Evolutionary conservation across 176 grass and related monocot species (phyloP).

Genomic region (Carex parvula): DNA sequence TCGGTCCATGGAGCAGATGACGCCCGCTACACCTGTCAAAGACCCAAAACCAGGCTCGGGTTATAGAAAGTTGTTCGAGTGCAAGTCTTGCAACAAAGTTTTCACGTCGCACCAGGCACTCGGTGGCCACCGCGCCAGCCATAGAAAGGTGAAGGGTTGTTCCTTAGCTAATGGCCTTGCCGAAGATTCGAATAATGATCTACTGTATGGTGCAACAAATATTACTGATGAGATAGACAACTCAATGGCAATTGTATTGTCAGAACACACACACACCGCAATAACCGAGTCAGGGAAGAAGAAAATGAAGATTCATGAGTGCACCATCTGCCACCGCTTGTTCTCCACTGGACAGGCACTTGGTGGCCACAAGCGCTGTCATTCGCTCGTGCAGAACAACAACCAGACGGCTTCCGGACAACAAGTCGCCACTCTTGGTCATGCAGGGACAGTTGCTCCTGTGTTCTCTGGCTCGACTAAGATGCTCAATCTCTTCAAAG

Average conservation of each 20-base stretch:
- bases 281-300: slow-evolving; percentile 41
- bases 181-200: neutral
- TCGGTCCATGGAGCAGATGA: neutral
- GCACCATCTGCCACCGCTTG: slow-evolving; percentile 79
- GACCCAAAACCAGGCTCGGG: neutral
- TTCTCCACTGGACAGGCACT: slow-evolving; percentile 88
- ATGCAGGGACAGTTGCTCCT: slow-evolving; percentile 38
- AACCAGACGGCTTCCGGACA: slow-evolving; percentile 28
- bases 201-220: slow-evolving; percentile 16
- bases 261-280: slow-evolving; percentile 4
- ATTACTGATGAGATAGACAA: neutral
- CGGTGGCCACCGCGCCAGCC: slow-evolving; percentile 78
- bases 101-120: slow-evolving; percentile 90
- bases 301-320: slow-evolving; percentile 79
- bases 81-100: slow-evolving; percentile 88
- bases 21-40: neutral
- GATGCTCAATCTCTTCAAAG: slow-evolving; percentile 45
- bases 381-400: slow-evolving; percentile 62
- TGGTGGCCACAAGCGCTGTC: slow-evolving; percentile 87
- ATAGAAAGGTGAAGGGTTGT: slow-evolving; percentile 88
- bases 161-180: slow-evolving; percentile 33
- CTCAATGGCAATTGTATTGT: slow-evolving; percentile 37
- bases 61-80: slow-evolving; percentile 54
- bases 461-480: slow-evolving; percentile 31
- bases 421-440: slow-evolving; percentile 9